phyloP scores from a whole-genome alignment of 495 filamentous ascomycete species.

The Pyrenopolyporus hunteri region DNA sequence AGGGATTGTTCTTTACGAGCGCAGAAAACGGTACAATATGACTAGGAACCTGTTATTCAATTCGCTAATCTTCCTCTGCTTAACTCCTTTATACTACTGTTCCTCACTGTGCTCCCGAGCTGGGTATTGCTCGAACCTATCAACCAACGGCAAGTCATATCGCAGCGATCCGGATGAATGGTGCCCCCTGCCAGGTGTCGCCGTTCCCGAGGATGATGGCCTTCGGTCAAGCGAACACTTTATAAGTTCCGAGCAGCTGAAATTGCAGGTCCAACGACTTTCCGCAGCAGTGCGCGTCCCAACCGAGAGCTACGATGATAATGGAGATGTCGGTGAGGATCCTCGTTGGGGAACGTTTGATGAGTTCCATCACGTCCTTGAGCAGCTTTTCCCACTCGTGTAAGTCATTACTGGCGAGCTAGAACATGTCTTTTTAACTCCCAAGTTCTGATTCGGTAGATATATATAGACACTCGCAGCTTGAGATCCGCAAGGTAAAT shows the following conservation, averaged over 20 bases:
- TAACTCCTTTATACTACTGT: constrained; percentile 10
- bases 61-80: constrained; percentile 10
- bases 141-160: not conserved
- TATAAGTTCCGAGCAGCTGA: constrained; percentile 4
- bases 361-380: constrained; percentile 48
- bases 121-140: not conserved
- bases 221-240: constrained; percentile 20
- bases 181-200: constrained; percentile 21
- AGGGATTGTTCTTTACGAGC: not conserved
- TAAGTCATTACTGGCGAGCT: constrained; percentile 9
- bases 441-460: too few relatives aligned
- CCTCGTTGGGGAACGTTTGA: constrained; percentile 54
- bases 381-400: constrained; percentile 50
- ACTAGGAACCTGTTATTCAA: constrained; percentile 6
- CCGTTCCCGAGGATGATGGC: constrained; percentile 11
- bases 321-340: constrained; percentile 55
- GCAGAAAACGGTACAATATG: not conserved
- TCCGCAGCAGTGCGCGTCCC: constrained; percentile 49
- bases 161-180: constrained; percentile 4
- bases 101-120: not conserved
- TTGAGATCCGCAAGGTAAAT: constrained; percentile 59
- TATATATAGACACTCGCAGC: constrained; percentile 30
- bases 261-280: constrained; percentile 22
- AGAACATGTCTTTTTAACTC: not conserved
- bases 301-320: constrained; percentile 57